Evolutionary conservation across 371 early-diverging fungal genomes (phyloP).

Genomic region (Mortierella sp.): DNA sequence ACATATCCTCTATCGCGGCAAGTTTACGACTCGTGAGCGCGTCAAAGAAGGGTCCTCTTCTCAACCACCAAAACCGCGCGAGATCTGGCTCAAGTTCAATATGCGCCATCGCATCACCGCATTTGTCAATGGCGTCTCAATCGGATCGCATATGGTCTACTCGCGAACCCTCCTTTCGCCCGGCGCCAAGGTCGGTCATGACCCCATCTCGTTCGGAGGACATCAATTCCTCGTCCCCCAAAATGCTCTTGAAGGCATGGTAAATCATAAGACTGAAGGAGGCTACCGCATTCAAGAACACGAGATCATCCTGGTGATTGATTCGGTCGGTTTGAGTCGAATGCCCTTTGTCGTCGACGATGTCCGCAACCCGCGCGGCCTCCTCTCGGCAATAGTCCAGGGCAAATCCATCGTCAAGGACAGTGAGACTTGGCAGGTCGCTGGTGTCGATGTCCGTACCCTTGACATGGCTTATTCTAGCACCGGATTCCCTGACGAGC

Average conservation of each 20-base stretch:
- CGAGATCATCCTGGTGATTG: constrained; percentile 78
- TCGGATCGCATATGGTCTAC: constrained; percentile 88
- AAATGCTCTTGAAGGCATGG: constrained; percentile 17
- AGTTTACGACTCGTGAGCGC: constrained; percentile 32
- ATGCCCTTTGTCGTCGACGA: constrained; percentile 85
- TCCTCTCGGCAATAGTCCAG: constrained; percentile 70
- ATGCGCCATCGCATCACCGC: constrained; percentile 80
- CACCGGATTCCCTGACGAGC: constrained; percentile 86
- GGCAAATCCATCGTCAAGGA: constrained; percentile 52
- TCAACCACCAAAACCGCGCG: constrained; percentile 10
- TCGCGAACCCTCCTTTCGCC: constrained; percentile 72
- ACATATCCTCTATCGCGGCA: constrained; percentile 74
- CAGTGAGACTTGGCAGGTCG: constrained; percentile 74
- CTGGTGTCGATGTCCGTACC: constrained; percentile 82
- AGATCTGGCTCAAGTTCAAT: constrained; percentile 70
- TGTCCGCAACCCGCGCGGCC: constrained; percentile 83
- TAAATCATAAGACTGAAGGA: neutral
- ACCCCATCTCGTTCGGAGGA: constrained; percentile 63
- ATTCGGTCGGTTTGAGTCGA: constrained; percentile 84
- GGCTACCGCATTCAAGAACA: constrained; percentile 41
- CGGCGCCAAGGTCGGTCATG: constrained; percentile 84
- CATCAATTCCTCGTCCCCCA: constrained; percentile 24
- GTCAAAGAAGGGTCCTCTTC: constrained; percentile 35
- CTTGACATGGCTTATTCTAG: constrained; percentile 70
- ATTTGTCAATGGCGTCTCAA: constrained; percentile 74